Percentiles rank a stretch among this genome's conserved stretches.
Evolutionary conservation across 257 asterid species (phyloP).

Genomic region (Solanum sparsipilum): DNA sequence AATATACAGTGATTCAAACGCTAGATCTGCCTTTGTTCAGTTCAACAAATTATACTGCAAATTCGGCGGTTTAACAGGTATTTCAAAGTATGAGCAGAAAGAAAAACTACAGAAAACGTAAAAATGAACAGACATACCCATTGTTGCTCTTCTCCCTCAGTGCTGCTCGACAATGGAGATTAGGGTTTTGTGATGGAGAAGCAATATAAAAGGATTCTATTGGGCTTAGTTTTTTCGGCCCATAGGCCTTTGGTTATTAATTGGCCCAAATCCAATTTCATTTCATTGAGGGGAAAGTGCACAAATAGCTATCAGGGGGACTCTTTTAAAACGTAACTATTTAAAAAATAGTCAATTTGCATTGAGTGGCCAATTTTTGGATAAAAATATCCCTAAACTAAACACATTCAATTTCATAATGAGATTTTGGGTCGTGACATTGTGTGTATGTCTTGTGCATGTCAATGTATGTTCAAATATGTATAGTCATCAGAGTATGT

Average conservation of each 20-base stretch:
- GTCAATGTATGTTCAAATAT: background rate
- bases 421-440: too few relatives aligned
- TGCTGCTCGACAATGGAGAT: background rate
- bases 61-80: background rate
- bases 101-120: background rate
- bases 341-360: background rate
- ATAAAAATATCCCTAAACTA: background rate
- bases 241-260: background rate
- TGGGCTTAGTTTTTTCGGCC: background rate
- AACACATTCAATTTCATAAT: background rate
- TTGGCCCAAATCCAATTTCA: background rate
- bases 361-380: background rate
- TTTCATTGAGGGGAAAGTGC: background rate
- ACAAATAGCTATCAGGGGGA: too few relatives aligned
- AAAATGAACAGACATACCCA: background rate
- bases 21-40: background rate
- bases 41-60: background rate
- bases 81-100: background rate
- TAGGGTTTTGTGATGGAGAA: background rate
- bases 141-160: background rate
- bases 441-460: background rate
- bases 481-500: too few relatives aligned
- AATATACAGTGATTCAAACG: background rate
- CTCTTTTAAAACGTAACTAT: background rate
- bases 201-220: background rate